A percentile compares a stretch with the other conserved stretches of the same genome.
phyloP scores from a whole-genome alignment of 2,329 filamentous ascomycete species.

The Exophiala aquamarina region DNA sequence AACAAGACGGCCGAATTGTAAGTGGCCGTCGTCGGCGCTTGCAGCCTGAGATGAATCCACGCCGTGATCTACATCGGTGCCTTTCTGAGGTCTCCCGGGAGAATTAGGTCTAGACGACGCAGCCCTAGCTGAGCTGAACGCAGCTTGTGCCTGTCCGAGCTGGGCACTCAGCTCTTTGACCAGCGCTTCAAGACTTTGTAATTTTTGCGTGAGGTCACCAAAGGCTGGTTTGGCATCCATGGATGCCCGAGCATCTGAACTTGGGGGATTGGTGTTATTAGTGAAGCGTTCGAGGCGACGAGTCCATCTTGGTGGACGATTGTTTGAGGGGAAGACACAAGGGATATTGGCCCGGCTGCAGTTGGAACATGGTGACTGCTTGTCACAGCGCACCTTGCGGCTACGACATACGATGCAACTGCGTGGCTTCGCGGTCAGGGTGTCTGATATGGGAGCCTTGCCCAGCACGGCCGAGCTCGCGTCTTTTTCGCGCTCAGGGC shows the following conservation, averaged over 20 bases:
- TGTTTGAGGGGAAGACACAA: constrained; percentile 61
- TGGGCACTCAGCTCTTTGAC: constrained; percentile 53
- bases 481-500: constrained; percentile 6
- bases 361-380: constrained; percentile 46
- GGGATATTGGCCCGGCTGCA: constrained; percentile 52
- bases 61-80: constrained; percentile 15
- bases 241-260: constrained; percentile 14
- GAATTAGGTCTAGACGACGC: constrained; percentile 33
- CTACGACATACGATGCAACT: constrained; percentile 48
- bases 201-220: constrained; percentile 48
- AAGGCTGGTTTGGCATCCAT: constrained; percentile 32
- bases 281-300: constrained; percentile 49
- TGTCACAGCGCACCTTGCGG: constrained; percentile 49
- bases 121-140: constrained; percentile 25
- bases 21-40: constrained; percentile 32
- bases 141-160: constrained; percentile 43
- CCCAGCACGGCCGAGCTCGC: neutral
- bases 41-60: constrained; percentile 11
- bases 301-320: constrained; percentile 60
- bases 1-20: constrained; percentile 56
- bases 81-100: constrained; percentile 28
- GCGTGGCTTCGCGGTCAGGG: constrained; percentile 28
- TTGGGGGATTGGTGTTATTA: constrained; percentile 25
- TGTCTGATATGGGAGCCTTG: constrained; percentile 2
- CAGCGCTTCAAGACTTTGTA: constrained; percentile 51